A percentile compares a stretch with the other conserved stretches of the same genome.
These are phyloP conservation scores for Diaporthe vaccinii DNA, from an alignment of 2,329 filamentous ascomycete genomes.

Conservation along the genomic window DNA sequence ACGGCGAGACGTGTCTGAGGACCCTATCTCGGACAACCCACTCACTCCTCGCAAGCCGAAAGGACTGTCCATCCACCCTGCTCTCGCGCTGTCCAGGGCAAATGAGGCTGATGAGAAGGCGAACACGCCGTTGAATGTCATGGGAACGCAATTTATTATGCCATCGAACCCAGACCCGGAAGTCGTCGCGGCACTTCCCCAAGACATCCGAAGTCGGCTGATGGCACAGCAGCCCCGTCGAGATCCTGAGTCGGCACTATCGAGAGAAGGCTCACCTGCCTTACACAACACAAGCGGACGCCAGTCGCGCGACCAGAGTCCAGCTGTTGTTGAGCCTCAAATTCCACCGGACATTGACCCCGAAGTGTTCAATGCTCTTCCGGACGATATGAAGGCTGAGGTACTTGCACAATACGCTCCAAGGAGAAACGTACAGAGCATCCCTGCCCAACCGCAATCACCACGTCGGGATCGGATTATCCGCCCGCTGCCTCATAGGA, in stretches of 20 bases:
- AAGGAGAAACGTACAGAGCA: slow-evolving; percentile 49
- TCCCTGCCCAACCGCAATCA: slow-evolving; percentile 58
- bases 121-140: slow-evolving; percentile 79
- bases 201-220: slow-evolving; percentile 84
- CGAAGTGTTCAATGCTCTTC: slow-evolving; percentile 85
- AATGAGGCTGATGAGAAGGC: slow-evolving; percentile 67
- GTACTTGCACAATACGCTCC: slow-evolving; percentile 79
- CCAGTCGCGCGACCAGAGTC: slow-evolving; percentile 57
- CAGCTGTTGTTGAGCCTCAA: slow-evolving; percentile 48
- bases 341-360: slow-evolving; percentile 85
- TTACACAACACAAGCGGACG: slow-evolving; percentile 22
- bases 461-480: slow-evolving; percentile 70
- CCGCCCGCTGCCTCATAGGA: slow-evolving; percentile 64
- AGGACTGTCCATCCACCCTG: slow-evolving; percentile 60
- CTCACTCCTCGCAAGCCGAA: slow-evolving; percentile 67
- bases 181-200: slow-evolving; percentile 87
- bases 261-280: slow-evolving; percentile 49
- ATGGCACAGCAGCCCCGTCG: slow-evolving; percentile 65
- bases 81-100: slow-evolving; percentile 64
- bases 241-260: slow-evolving; percentile 41
- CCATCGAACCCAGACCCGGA: slow-evolving; percentile 84
- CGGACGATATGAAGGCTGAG: slow-evolving; percentile 88
- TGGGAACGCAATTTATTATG: slow-evolving; percentile 92
- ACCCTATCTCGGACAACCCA: slow-evolving; percentile 70
- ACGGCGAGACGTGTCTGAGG: slow-evolving; percentile 52